Evolutionary conservation across 2,329 filamentous ascomycete genomes (phyloP), one percentile per base, ranked within the genome.

Genomic region (Cyphellophora attinorum): DNA sequence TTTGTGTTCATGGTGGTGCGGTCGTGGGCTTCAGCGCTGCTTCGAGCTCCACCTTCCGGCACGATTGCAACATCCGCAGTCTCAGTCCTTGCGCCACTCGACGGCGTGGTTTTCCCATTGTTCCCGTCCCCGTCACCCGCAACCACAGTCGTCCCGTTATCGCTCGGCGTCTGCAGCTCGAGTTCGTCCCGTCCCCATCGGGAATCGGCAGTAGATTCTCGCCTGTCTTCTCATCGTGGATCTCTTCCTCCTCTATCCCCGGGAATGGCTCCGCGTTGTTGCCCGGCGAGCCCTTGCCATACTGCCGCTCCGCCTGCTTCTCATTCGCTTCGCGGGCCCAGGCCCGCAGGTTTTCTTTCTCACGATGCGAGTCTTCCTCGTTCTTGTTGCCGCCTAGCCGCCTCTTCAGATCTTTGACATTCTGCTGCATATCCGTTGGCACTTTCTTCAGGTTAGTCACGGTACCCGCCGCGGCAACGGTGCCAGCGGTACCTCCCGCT

Each of bases 261-360:
- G n/a, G n/a, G n/a, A n/a, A n/a, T n/a, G n/a, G n/a, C n/a, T n/a
- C n/a, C n/a, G 21, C 21, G 44, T 21, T 4, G 41, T 46, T 29
- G 42, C 44, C 31, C 43, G 44, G 5, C 44, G 36, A 27, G 41
- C 39, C 5, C 40, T 29, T 8, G 35, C 54, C 29, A 47, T 45
- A 19, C 52, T 57, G 50, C 31, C 56, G 52, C 32, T 60, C 55
- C 12, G 51, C 45, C 29, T 58, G 51, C 11, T 51, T 51, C 31
- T 47, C 47, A 36, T 55, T 52, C 8, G 52, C 44, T 29, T 60
- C 56, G 4, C 48, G 46, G 4, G 55, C 55, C 44, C 52, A 55
- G 28, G 47, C 41, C 27, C 52, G 57, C 11, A 56, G 41, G 18
- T 56, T 59, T 34, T 59, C 58, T 18, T 59, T 46, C 28, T 59